Conservation (phyloP, 352 stramenopile genomes). For the Pythium volutum region DNA sequence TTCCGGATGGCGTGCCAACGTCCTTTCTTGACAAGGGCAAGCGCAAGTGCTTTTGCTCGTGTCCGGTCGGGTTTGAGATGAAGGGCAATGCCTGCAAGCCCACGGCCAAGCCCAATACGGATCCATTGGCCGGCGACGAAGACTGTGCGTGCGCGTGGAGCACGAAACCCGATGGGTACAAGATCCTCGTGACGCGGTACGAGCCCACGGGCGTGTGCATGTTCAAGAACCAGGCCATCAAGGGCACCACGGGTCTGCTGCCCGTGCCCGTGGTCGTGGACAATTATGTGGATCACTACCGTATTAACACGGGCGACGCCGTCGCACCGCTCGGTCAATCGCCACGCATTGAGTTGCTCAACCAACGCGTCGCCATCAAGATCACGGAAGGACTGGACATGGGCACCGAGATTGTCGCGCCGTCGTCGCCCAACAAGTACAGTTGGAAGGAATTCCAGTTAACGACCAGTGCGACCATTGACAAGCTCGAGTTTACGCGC, state of each 20-base stretch:
- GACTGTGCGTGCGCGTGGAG: slow-evolving; percentile 47
- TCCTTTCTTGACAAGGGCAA: slow-evolving; percentile 38
- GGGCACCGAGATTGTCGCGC: background rate
- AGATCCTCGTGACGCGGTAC: slow-evolving; percentile 14
- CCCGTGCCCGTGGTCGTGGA: slow-evolving; percentile 48
- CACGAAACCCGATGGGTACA: slow-evolving; percentile 9
- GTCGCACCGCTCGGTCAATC: slow-evolving; percentile 1
- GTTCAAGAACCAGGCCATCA: slow-evolving; percentile 32
- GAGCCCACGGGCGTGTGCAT: slow-evolving; percentile 27
- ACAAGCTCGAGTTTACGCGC: slow-evolving; percentile 35
- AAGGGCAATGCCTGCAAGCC: slow-evolving; percentile 23
- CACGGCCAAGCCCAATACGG: background rate
- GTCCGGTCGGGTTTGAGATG: slow-evolving; percentile 35
- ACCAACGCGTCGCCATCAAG: background rate
- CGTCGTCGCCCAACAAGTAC: background rate
- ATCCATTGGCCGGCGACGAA: slow-evolving; percentile 18
- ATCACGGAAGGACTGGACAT: background rate
- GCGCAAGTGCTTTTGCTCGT: slow-evolving; percentile 58
- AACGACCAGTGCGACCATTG: slow-evolving; percentile 28
- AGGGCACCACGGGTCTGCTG: slow-evolving; percentile 28
- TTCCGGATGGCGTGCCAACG: slow-evolving; percentile 40
- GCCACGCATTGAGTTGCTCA: slow-evolving; percentile 20
- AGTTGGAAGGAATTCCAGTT: slow-evolving; percentile 52
- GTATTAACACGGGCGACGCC: slow-evolving; percentile 26
- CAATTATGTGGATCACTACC: slow-evolving; percentile 51